Evolutionary conservation across 306 rosid species (phyloP).

Genomic region (Medicago truncatula): MtrunA17r5.0-ANR NC_053046.1:34763001-34763500

Average conservation of each 20-base stretch:
- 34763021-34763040: neutral
- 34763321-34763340: constrained; percentile 40
- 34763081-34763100: no score
- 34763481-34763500: constrained; percentile 1
- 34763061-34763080: neutral
- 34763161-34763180: no score
- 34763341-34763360: constrained; percentile 38
- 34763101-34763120: no score
- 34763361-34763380: constrained; percentile 52
- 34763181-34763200: no score
- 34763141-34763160: no score
- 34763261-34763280: constrained; percentile 17
- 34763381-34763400: constrained; percentile 45
- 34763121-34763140: no score
- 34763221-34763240: no score
- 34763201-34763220: neutral
- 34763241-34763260: no score
- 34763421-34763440: constrained; percentile 7
- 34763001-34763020: neutral
- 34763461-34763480: constrained; percentile 16
- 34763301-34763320: neutral
- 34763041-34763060: no score
- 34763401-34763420: constrained; percentile 36
- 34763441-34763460: constrained; percentile 3
- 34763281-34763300: constrained; percentile 49